phyloP scores from a whole-genome alignment of 352 stramenopile species.

The Plasmopara halstedii region DNA sequence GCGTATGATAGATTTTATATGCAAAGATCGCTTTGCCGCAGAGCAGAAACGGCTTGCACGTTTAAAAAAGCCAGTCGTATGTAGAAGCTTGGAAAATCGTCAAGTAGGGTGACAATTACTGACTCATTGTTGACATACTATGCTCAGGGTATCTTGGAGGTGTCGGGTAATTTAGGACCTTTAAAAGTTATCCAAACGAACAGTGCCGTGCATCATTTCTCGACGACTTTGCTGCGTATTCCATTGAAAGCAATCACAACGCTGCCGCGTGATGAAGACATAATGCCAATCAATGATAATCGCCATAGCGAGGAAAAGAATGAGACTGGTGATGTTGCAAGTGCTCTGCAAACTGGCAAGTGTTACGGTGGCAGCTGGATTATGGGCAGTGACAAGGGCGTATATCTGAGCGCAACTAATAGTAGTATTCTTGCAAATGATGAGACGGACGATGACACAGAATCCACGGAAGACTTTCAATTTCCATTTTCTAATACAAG shows the following conservation, averaged over 20 bases:
- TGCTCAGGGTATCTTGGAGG: constrained; percentile 42
- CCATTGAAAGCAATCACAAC: constrained; percentile 76
- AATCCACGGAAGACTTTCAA: constrained; percentile 39
- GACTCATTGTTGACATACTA: not conserved
- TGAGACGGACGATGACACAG: constrained; percentile 53
- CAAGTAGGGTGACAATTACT: not conserved
- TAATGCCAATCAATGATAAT: constrained; percentile 35
- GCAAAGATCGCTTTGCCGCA: constrained; percentile 25
- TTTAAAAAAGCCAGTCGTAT: constrained; percentile 22
- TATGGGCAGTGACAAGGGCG: constrained; percentile 63
- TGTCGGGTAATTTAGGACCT: constrained; percentile 20
- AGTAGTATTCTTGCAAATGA: constrained; percentile 60
- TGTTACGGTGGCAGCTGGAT: constrained; percentile 75
- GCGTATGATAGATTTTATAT: constrained; percentile 61
- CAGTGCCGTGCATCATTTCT: constrained; percentile 54
- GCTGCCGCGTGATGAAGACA: constrained; percentile 51
- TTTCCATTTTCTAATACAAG: constrained; percentile 35
- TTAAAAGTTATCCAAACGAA: constrained; percentile 53
- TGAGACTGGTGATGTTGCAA: not conserved
- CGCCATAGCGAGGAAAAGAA: constrained; percentile 19
- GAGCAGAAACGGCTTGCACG: constrained; percentile 25
- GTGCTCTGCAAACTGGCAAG: constrained; percentile 7
- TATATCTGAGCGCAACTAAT: constrained; percentile 65
- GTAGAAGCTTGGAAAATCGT: not conserved
- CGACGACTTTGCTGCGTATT: constrained; percentile 54